These are phyloP conservation scores for Tephrocybe rancida DNA, from an alignment of 768 basidiomycete genomes.

Conservation along the genomic window DNA sequence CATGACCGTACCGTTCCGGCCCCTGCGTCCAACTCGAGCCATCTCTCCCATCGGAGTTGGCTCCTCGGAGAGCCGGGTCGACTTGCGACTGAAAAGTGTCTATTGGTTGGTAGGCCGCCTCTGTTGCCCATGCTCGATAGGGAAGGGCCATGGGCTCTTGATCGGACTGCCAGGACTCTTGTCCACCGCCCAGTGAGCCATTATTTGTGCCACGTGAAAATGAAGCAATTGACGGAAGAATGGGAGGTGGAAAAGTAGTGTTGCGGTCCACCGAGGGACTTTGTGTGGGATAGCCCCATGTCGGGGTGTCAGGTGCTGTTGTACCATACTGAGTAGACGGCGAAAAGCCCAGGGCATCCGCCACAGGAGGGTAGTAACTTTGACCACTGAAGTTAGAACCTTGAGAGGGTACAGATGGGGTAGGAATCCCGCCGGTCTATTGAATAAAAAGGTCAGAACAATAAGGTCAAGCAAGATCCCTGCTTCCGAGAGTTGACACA, in stretches of 20 bases:
- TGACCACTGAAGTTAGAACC: constrained; percentile 42
- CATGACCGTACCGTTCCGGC: constrained; percentile 25
- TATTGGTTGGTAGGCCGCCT: constrained; percentile 37
- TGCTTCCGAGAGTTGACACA: constrained; percentile 9
- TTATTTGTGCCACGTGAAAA: constrained; percentile 42
- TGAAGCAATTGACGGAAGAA: constrained; percentile 56
- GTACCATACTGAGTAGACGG: constrained; percentile 42
- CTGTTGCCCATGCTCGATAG: constrained; percentile 54
- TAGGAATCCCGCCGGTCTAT: constrained; percentile 26
- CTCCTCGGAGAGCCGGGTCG: constrained; percentile 42
- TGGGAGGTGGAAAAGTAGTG: constrained; percentile 49
- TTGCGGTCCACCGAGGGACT: constrained; percentile 45
- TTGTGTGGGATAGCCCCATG: constrained; percentile 57
- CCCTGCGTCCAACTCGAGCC: constrained; percentile 29
- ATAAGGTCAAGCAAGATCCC: constrained; percentile 9
- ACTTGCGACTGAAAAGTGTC: constrained; percentile 31
- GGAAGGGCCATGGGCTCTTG: constrained; percentile 36
- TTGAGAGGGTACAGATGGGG: constrained; percentile 42
- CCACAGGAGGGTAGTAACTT: constrained; percentile 44
- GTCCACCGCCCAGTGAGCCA: constrained; percentile 14
- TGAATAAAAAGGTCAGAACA: constrained; percentile 10
- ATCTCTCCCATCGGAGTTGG: constrained; percentile 41
- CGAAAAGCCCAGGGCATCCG: constrained; percentile 44
- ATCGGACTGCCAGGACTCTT: constrained; percentile 29
- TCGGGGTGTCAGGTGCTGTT: constrained; percentile 44